phyloP scores from a whole-genome alignment of 345 rosid genomes.

The Brassica juncea region DNA sequence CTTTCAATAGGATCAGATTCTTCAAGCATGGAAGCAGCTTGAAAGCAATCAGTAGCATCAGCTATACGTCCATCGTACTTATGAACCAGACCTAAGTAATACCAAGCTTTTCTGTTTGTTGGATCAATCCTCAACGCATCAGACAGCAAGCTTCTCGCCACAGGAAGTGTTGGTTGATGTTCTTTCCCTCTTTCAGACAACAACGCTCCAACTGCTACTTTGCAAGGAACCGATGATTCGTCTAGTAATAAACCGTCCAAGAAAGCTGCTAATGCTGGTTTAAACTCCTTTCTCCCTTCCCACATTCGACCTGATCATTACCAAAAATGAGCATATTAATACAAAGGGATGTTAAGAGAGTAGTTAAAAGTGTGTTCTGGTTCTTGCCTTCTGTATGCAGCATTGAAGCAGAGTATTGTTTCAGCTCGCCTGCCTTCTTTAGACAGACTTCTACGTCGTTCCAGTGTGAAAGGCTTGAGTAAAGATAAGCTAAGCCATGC shows the following conservation, averaged over 20 bases:
- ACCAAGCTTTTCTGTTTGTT: constrained; percentile 83
- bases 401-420: constrained; percentile 68
- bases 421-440: constrained; percentile 72
- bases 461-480: constrained; percentile 85
- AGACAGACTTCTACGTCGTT: constrained; percentile 88
- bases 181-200: constrained; percentile 58
- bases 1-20: constrained; percentile 88
- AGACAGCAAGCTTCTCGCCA: constrained; percentile 80
- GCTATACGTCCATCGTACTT: constrained; percentile 77
- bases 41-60: constrained; percentile 89
- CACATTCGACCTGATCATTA: constrained; percentile 58
- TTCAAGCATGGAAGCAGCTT: constrained; percentile 94
- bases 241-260: constrained; percentile 64
- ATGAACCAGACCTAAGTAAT: constrained; percentile 79
- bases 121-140: constrained; percentile 93
- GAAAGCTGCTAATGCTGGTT: constrained; percentile 55
- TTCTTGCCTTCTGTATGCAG: constrained; percentile 75
- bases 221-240: constrained; percentile 63
- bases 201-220: constrained; percentile 59
- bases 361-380: constrained; percentile 3
- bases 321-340: constrained; percentile 6
- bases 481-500: constrained; percentile 84
- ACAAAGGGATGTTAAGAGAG: not conserved
- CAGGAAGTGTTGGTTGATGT: constrained; percentile 54
- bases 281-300: constrained; percentile 65